Percentiles rank a stretch among this genome's conserved stretches.
Conservation (phyloP, 306 rosid species). For the Geum urbanum region DNA sequence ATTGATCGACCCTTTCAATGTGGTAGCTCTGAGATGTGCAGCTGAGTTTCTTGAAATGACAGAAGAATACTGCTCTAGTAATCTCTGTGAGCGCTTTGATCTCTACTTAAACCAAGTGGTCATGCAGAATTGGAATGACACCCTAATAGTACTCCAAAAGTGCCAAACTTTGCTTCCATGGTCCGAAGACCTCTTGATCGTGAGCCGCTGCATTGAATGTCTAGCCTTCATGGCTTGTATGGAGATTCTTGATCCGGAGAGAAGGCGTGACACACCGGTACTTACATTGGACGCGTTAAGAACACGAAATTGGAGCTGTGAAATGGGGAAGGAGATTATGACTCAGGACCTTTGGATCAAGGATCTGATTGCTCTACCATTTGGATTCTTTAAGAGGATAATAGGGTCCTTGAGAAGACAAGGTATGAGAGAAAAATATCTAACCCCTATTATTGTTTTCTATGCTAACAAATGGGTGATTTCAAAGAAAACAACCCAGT, state of each 20-base stretch:
- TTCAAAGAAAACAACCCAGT: slow-evolving; percentile 44
- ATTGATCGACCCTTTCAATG: slow-evolving; percentile 73
- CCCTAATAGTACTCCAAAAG: slow-evolving; percentile 72
- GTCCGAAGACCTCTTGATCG: slow-evolving; percentile 74
- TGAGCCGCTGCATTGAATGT: slow-evolving; percentile 80
- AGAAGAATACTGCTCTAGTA: slow-evolving; percentile 54
- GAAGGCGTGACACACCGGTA: slow-evolving; percentile 58
- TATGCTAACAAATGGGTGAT: slow-evolving; percentile 74
- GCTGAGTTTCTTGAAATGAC: slow-evolving; percentile 87
- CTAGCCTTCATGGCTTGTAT: slow-evolving; percentile 97
- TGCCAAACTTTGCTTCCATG: slow-evolving; percentile 69
- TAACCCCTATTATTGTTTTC: slow-evolving; percentile 66
- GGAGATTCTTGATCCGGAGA: slow-evolving; percentile 85
- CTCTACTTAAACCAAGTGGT: slow-evolving; percentile 81
- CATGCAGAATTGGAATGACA: slow-evolving; percentile 88
- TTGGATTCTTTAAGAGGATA: slow-evolving; percentile 69
- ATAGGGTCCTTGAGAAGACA: slow-evolving; percentile 72
- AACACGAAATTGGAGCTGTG: slow-evolving; percentile 54
- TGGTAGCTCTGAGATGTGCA: slow-evolving; percentile 70
- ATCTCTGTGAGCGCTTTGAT: slow-evolving; percentile 69
- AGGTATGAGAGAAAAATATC: slow-evolving; percentile 86
- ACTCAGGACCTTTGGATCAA: slow-evolving; percentile 74
- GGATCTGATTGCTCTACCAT: slow-evolving; percentile 74
- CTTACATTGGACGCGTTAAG: slow-evolving; percentile 58
- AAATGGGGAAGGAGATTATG: slow-evolving; percentile 45